These are phyloP conservation scores for Mycena haematopus DNA, from an alignment of 768 basidiomycete genomes.

Conservation along the genomic window DNA sequence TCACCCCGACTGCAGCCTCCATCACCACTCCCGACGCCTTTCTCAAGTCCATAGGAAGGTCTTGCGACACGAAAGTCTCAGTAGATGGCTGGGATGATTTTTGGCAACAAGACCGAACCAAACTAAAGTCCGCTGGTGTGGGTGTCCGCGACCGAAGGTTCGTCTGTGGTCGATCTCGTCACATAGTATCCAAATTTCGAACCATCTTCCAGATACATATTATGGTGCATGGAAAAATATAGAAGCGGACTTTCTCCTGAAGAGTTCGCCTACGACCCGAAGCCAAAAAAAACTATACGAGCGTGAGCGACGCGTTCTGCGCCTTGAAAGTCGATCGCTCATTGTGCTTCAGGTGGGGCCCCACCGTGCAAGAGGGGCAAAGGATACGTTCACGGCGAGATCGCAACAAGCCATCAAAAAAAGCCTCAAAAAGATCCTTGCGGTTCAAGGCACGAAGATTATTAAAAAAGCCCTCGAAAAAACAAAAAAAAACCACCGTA, in stretches of 20 bases:
- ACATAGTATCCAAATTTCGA: not conserved
- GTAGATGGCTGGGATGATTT: constrained; percentile 75
- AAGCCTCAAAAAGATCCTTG: no score
- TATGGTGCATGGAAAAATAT: constrained; percentile 88
- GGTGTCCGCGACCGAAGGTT: constrained; percentile 75
- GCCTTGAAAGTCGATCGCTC: not conserved
- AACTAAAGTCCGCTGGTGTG: constrained; percentile 71
- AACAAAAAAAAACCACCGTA: constrained; percentile 8
- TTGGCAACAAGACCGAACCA: constrained; percentile 64
- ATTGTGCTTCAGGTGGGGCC: constrained; percentile 66
- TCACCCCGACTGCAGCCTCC: constrained; percentile 43
- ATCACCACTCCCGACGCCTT: constrained; percentile 68
- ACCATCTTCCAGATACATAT: constrained; percentile 61
- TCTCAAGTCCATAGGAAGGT: constrained; percentile 76
- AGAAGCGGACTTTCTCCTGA: constrained; percentile 59
- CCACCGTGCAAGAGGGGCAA: constrained; percentile 76
- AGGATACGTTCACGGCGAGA: constrained; percentile 69
- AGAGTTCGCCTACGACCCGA: constrained; percentile 68
- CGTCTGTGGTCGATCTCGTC: constrained; percentile 31
- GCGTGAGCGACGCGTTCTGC: constrained; percentile 56
- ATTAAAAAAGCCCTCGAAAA: constrained; percentile 7
- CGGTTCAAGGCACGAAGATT: constrained; percentile 26
- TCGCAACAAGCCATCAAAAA: constrained; percentile 34
- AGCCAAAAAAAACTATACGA: constrained; percentile 78
- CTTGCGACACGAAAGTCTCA: constrained; percentile 66